Evolutionary conservation across 768 basidiomycete species (phyloP).

Genomic region (Hericium rajendrae): DNA sequence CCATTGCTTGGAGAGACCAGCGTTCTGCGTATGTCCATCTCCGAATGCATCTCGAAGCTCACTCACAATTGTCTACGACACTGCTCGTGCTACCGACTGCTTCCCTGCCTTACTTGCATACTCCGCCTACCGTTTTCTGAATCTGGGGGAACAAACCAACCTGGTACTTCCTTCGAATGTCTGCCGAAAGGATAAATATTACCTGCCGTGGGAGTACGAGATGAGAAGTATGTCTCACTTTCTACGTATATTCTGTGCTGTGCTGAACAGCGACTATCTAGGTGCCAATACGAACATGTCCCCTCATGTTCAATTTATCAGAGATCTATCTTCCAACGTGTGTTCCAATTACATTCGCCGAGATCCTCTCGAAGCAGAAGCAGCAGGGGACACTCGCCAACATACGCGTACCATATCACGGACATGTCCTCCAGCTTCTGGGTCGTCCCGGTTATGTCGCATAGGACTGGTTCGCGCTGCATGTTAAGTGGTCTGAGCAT

Average conservation of each 20-base stretch:
- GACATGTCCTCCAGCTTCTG: too few species aligned
- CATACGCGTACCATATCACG: too few species aligned
- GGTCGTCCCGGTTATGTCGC: too few species aligned
- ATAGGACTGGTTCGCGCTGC: too few species aligned
- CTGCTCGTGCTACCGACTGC: background rate
- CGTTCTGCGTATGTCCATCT: slow-evolving; percentile 72
- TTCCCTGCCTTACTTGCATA: background rate
- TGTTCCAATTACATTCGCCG: slow-evolving; percentile 66
- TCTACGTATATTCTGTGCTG: background rate
- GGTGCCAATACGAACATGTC: slow-evolving; percentile 86
- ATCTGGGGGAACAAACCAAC: slow-evolving; percentile 29
- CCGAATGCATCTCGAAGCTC: background rate
- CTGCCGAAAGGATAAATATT: slow-evolving; percentile 69
- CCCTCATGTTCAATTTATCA: background rate
- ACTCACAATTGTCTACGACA: background rate
- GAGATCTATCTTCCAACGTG: slow-evolving; percentile 1
- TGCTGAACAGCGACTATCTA: slow-evolving; percentile 19
- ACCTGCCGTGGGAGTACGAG: slow-evolving; percentile 91
- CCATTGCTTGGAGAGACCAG: slow-evolving; percentile 79
- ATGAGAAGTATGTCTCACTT: slow-evolving; percentile 61
- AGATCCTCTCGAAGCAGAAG: slow-evolving; percentile 68
- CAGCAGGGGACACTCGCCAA: slow-evolving; percentile 17
- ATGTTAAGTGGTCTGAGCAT: too few species aligned
- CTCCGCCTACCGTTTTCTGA: background rate
- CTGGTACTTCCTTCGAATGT: slow-evolving; percentile 80